Percentiles rank a stretch among this genome's conserved stretches.
These are phyloP conservation scores for Pholiota molesta DNA, from an alignment of 768 basidiomycete species.

Conservation along the genomic window DNA sequence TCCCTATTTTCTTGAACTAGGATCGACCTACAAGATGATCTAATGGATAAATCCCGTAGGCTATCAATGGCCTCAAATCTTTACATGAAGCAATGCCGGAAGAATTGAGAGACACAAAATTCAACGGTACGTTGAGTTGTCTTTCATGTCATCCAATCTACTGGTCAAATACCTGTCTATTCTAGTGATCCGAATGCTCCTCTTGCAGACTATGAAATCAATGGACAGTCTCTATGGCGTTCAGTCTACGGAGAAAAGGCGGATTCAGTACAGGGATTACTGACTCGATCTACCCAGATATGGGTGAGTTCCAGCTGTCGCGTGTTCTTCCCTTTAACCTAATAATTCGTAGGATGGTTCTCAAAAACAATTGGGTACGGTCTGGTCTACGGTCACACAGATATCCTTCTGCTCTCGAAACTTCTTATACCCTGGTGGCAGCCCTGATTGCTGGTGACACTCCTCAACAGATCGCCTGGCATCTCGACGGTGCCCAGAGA, in stretches of 20 bases:
- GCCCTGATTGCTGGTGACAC: conserved; percentile 64
- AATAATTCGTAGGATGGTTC: conserved; percentile 48
- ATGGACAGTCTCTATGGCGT: conserved; percentile 48
- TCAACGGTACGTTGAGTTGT: conserved; percentile 40
- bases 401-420: conserved; percentile 54
- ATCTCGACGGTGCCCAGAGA: conserved; percentile 57
- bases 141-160: background rate
- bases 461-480: conserved; percentile 69
- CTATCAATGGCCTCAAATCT: conserved; percentile 58
- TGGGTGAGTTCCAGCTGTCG: conserved; percentile 44
- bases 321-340: too few species aligned
- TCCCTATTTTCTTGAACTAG: conserved; percentile 24
- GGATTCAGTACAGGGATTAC: conserved; percentile 44
- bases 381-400: conserved; percentile 50
- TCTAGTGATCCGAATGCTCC: conserved; percentile 44
- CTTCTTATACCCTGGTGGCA: conserved; percentile 62
- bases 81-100: conserved; percentile 56
- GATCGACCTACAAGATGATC: background rate
- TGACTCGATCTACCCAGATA: conserved; percentile 63
- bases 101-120: conserved; percentile 48
- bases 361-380: conserved; percentile 60
- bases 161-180: background rate
- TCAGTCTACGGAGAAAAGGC: conserved; percentile 61
- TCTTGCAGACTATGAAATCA: conserved; percentile 43
- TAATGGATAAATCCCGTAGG: conserved; percentile 30